These are phyloP conservation scores for Eucalyptus tenuipes DNA, from an alignment of 345 rosid species.

Conservation along the genomic window DNA sequence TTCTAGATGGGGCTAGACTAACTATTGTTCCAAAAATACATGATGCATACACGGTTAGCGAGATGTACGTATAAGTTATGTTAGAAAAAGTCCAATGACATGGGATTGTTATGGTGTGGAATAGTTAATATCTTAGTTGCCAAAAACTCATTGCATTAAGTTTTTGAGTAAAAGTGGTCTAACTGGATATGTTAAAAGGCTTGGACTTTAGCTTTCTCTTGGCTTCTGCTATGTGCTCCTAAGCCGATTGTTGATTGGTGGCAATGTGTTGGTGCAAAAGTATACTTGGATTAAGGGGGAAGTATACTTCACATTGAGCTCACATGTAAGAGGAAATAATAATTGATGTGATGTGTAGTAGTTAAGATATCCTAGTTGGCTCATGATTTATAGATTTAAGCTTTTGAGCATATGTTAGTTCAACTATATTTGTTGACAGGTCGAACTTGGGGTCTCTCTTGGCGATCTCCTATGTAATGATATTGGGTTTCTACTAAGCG, in stretches of 20 bases:
- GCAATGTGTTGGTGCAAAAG: background rate
- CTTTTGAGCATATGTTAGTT: background rate
- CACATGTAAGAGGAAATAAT: background rate
- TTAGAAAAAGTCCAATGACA: background rate
- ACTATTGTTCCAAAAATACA: background rate
- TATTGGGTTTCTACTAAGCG: background rate
- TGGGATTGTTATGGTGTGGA: background rate
- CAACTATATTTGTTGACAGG: background rate
- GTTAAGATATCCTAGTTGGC: background rate
- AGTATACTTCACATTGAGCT: background rate
- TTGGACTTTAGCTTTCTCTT: background rate
- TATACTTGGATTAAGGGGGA: background rate
- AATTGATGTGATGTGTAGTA: background rate
- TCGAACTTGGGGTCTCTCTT: background rate
- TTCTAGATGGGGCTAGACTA: background rate
- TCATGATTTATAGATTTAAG: background rate
- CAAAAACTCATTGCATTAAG: background rate
- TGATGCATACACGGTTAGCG: background rate
- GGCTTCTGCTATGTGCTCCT: rapidly evolving
- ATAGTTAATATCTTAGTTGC: background rate
- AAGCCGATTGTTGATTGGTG: background rate
- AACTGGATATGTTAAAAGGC: background rate
- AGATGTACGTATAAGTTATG: background rate
- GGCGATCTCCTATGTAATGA: background rate
- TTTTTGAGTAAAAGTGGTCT: background rate